phyloP scores from a whole-genome alignment of 108 stramenopile species.

The Pseudonitzschia delicatissima region DNA sequence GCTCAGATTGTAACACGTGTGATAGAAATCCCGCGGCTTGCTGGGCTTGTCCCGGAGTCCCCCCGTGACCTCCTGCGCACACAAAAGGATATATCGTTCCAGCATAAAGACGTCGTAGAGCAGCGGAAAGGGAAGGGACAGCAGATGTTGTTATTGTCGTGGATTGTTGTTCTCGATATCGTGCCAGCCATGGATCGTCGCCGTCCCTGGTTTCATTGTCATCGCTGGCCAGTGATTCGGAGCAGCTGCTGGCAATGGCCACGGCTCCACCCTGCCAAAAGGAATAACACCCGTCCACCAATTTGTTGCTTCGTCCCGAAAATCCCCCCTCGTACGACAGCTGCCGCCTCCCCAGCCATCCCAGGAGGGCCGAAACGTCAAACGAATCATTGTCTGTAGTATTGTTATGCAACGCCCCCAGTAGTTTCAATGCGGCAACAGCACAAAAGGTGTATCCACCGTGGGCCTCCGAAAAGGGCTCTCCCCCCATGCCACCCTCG shows the following conservation, averaged over 20 bases:
- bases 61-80: constrained; percentile 96
- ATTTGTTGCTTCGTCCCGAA: constrained; percentile 94
- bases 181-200: constrained; percentile 28
- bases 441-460: constrained; percentile 99
- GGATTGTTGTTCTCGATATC: neutral
- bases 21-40: constrained; percentile 94
- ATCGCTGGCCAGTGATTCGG: neutral
- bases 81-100: constrained; percentile 94
- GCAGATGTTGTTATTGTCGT: neutral
- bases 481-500: constrained; percentile 98
- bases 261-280: constrained; percentile 95
- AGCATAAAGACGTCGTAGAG: constrained; percentile 72
- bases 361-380: constrained; percentile 60
- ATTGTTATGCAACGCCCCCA: neutral
- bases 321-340: constrained; percentile 94
- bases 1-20: constrained; percentile 96
- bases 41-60: constrained; percentile 92
- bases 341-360: constrained; percentile 88
- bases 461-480: constrained; percentile 94
- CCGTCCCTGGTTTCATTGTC: neutral
- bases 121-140: constrained; percentile 12
- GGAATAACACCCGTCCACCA: constrained; percentile 98
- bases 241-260: constrained; percentile 21
- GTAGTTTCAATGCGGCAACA: constrained; percentile 56
- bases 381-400: constrained; percentile 30